Percentiles rank a stretch among this genome's conserved stretches.
Conservation (phyloP, 2,329 filamentous ascomycete genomes). For the Cladosporium sp. region DNA sequence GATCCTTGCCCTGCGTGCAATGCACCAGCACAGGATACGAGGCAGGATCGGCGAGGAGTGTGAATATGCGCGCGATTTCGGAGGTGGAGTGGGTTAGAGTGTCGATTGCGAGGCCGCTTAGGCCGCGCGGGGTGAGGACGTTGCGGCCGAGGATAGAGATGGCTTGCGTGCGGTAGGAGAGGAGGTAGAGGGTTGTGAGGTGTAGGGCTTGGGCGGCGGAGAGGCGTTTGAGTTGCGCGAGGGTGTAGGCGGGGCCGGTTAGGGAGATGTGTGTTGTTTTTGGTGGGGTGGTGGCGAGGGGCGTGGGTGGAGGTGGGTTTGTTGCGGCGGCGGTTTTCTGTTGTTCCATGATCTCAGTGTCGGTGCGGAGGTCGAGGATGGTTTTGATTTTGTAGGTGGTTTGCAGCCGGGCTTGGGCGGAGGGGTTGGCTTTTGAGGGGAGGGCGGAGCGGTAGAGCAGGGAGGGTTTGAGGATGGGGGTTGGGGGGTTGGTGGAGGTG, state of each 20-base stretch:
- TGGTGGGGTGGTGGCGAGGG: constrained; percentile 43
- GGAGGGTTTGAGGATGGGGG: constrained; percentile 32
- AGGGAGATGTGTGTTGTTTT: constrained; percentile 57
- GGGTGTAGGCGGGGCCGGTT: constrained; percentile 68
- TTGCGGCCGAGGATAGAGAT: constrained; percentile 65
- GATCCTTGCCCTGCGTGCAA: constrained; percentile 87
- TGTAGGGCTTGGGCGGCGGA: constrained; percentile 63
- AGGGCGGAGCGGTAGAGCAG: constrained; percentile 27
- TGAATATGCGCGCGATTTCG: constrained; percentile 56
- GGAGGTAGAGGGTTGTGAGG: constrained; percentile 58
- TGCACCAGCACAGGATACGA: constrained; percentile 68
- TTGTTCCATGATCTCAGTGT: constrained; percentile 44
- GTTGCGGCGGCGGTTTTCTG: not conserved
- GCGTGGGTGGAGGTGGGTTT: constrained; percentile 36
- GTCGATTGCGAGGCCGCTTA: constrained; percentile 65
- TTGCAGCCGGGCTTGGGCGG: constrained; percentile 58
- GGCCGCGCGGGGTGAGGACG: constrained; percentile 68
- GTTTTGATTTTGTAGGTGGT: constrained; percentile 62
- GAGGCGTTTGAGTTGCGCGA: constrained; percentile 62
- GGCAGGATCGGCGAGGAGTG: constrained; percentile 43
- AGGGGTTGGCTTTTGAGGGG: constrained; percentile 64
- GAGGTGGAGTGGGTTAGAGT: constrained; percentile 64
- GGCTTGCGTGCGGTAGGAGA: constrained; percentile 65
- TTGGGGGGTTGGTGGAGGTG: constrained; percentile 37
- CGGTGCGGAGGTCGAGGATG: constrained; percentile 75